These are phyloP conservation scores for Arthrocladium fulminans DNA, from an alignment of 2,329 filamentous ascomycete species.

Conservation along the genomic window DNA sequence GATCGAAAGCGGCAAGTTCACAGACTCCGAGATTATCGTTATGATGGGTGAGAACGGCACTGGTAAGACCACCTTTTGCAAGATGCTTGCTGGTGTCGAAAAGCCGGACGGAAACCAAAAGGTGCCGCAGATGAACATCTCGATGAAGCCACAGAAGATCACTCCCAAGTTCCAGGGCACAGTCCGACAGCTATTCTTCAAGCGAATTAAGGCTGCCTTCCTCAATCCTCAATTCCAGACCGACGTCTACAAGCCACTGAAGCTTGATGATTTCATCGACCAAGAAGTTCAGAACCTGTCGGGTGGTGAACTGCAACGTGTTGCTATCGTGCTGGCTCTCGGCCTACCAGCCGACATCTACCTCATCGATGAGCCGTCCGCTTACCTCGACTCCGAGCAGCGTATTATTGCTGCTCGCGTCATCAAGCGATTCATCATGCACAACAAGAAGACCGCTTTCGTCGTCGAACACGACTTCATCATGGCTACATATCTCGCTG, in stretches of 20 bases:
- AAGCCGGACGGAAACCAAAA: slow-evolving; percentile 74
- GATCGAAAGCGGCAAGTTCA: slow-evolving; percentile 78
- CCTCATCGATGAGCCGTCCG: slow-evolving; percentile 93
- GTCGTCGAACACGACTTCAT: slow-evolving; percentile 99
- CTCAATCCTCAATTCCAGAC: slow-evolving; percentile 97
- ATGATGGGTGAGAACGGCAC: slow-evolving; percentile 99
- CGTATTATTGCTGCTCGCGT: slow-evolving; percentile 95
- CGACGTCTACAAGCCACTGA: slow-evolving; percentile 98
- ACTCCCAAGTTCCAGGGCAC: slow-evolving; percentile 97
- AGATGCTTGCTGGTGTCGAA: slow-evolving; percentile 82
- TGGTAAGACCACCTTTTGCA: slow-evolving; percentile 98
- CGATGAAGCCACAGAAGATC: slow-evolving; percentile 99
- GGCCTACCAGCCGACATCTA: slow-evolving; percentile 96
- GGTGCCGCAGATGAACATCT: slow-evolving; percentile 91
- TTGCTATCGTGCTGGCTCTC: slow-evolving; percentile 93
- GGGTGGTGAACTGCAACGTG: slow-evolving; percentile 98
- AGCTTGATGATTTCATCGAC: slow-evolving; percentile 97
- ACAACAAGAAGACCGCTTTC: slow-evolving; percentile 98
- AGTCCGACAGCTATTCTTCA: slow-evolving; percentile 96
- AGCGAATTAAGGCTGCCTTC: slow-evolving; percentile 98
- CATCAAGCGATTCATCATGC: slow-evolving; percentile 99
- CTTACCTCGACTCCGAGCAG: slow-evolving; percentile 97
- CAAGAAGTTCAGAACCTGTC: slow-evolving; percentile 99
- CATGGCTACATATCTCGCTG: slow-evolving; percentile 76
- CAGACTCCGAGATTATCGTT: slow-evolving; percentile 96